Evolutionary conservation across 169 alveolate species (phyloP).

Genomic region (Plasmodium gonderi): DNA sequence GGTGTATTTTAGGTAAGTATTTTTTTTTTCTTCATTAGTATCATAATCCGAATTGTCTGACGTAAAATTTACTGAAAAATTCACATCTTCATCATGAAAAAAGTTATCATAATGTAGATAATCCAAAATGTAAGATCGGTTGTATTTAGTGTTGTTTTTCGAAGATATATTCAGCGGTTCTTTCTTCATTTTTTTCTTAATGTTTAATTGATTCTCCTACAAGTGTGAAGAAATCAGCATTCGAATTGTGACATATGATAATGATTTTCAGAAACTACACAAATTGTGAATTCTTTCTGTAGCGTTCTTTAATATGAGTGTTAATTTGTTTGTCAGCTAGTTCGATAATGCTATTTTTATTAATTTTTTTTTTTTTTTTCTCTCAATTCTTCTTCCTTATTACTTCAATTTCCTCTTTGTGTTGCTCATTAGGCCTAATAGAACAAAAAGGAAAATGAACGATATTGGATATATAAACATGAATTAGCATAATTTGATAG

Average conservation of each 20-base stretch:
- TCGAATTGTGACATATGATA: no score
- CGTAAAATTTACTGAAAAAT: conserved; percentile 1
- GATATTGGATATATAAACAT: background rate
- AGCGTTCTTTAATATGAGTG: background rate
- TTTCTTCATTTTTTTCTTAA: conserved; percentile 15
- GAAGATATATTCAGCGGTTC: background rate
- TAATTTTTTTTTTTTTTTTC: background rate
- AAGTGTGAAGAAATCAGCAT: background rate
- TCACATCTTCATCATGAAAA: conserved; percentile 16
- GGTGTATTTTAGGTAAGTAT: background rate
- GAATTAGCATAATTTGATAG: background rate
- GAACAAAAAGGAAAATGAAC: background rate
- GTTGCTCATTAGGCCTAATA: background rate
- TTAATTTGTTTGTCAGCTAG: background rate
- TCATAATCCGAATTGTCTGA: conserved; percentile 19
- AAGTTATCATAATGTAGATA: conserved; percentile 47
- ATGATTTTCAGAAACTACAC: no score
- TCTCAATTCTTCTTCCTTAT: background rate
- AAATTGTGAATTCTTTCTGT: no score
- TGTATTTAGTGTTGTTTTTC: conserved; percentile 13
- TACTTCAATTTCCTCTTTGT: background rate
- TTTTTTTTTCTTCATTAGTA: background rate
- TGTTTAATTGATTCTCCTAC: background rate
- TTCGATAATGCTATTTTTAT: background rate
- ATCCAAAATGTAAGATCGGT: conserved; percentile 10